phyloP scores from a whole-genome alignment of 2,329 filamentous ascomycete species.

The Teratosphaeria destructans region DNA sequence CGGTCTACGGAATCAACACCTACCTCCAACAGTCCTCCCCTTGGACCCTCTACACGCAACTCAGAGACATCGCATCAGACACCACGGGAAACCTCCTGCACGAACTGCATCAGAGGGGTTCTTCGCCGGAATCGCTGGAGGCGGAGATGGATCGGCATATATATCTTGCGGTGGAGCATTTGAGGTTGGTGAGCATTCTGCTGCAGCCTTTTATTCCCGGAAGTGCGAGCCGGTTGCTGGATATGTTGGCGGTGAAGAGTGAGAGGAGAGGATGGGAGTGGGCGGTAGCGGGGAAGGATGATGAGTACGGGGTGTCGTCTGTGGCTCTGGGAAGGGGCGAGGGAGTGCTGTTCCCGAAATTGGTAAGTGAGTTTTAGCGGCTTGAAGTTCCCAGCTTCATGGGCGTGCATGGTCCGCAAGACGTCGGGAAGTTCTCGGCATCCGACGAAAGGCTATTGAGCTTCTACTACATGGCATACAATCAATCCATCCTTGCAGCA shows the following conservation, averaged over 20 bases:
- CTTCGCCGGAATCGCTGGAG: constrained; percentile 18
- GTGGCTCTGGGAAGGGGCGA: constrained; percentile 32
- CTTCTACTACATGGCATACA: too few relatives aligned
- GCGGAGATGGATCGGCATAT: constrained; percentile 49
- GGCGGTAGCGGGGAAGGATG: constrained; percentile 54
- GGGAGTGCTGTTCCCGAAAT: constrained; percentile 43
- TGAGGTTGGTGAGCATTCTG: constrained; percentile 72
- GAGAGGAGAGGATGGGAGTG: constrained; percentile 53
- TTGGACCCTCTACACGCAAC: constrained; percentile 48
- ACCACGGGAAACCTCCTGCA: constrained; percentile 21
- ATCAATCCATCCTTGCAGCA: too few relatives aligned
- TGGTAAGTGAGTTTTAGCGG: constrained; percentile 10
- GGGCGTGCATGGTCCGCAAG: too few relatives aligned
- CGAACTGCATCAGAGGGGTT: constrained; percentile 9
- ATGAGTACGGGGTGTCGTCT: constrained; percentile 52
- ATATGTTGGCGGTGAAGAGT: constrained; percentile 61
- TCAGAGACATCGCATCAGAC: constrained; percentile 14
- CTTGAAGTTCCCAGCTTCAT: too few relatives aligned
- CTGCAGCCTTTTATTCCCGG: constrained; percentile 84
- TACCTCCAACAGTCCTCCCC: constrained; percentile 56
- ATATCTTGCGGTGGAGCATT: constrained; percentile 61
- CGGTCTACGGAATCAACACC: constrained; percentile 54
- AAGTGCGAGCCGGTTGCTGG: constrained; percentile 62
- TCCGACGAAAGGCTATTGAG: too few relatives aligned
- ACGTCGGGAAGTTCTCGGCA: too few relatives aligned